These are phyloP conservation scores for Paramecium tetraurelia DNA, from an alignment of 73 alveolate genomes.

Conservation along the genomic window DNA sequence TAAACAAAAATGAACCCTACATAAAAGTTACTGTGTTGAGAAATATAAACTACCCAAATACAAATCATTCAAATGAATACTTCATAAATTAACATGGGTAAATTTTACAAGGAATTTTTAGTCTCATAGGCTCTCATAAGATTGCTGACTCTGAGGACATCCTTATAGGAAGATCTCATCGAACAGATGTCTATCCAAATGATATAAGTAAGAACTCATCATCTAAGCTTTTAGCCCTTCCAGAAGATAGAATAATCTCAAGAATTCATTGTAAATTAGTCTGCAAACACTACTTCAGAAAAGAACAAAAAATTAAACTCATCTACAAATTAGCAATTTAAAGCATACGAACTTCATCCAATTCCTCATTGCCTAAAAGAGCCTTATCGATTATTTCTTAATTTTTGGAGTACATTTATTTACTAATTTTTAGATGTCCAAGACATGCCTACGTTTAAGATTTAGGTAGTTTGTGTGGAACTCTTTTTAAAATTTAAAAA, in stretches of 20 bases:
- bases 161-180: conserved; percentile 49
- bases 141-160: conserved; percentile 51
- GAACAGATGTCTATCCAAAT: conserved; percentile 49
- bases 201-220: background rate
- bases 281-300: background rate
- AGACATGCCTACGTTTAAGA: conserved; percentile 42
- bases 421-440: background rate
- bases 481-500: conserved; percentile 5
- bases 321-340: background rate
- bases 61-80: background rate
- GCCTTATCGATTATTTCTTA: background rate
- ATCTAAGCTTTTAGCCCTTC: background rate
- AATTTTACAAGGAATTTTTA: background rate
- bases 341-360: background rate
- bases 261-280: conserved; percentile 54
- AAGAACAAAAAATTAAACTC: background rate
- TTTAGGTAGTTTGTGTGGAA: conserved; percentile 54
- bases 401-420: background rate
- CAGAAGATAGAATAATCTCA: conserved; percentile 53
- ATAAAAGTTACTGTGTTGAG: conserved; percentile 50
- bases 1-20: conserved; percentile 39
- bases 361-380: background rate
- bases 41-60: conserved; percentile 12
- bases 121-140: conserved; percentile 38
- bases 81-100: conserved; percentile 17